Base-by-base conservation (phyloP, 2,329 filamentous ascomycete genomes). In the Cordyceps cicadae region DNA sequence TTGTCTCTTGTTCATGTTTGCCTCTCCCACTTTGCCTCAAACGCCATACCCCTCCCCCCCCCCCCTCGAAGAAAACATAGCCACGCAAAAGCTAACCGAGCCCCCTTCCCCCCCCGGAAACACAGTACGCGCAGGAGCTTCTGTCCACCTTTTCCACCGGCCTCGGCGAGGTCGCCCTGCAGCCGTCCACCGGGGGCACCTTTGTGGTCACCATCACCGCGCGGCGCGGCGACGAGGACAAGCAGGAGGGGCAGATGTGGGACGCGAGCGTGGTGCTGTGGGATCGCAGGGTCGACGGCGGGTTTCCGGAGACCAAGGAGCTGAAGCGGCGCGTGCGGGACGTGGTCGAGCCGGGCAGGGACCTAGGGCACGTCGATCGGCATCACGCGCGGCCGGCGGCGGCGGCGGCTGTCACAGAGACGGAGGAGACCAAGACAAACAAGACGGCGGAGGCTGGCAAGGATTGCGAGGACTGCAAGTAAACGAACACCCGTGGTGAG, bases 261-360 rank as follows among this genome's bases (percentile, higher is more conserved):
- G 34, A 37, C 9, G 34, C 34, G 8, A 21, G 19, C 29, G 29
- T 29, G 34, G 70, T 88, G 3, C 77, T 97, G 37, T 99, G 94
- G 94, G 91, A 97, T 77, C 83, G 94, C 63, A 95, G 92, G 72
- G 71, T 75, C 3, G 87, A 97, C 70, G 90, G 90, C 34, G 92
- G 94, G 0, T 99, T 99, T 74, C 94, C 93, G 63, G 92, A 97
- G 76, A 92, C 90, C 2, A 96, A 97, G 75, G 87, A 93, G 66
- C 81, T 97, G 49, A 97, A 97, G 76, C 86, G 91, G 62, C 81
- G 87, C 17, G 85, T 97, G 5, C 80, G 93, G 62, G 90, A 97
- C 75, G 80, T 90, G 56, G 86, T 97, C 66, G 87, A 94, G 68
- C 93, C 92, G 0, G 79, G 77, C 1, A 81, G 88, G 63, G 83